phyloP scores from a whole-genome alignment of 768 basidiomycete genomes.

The Lactarius hengduanensis region DNA sequence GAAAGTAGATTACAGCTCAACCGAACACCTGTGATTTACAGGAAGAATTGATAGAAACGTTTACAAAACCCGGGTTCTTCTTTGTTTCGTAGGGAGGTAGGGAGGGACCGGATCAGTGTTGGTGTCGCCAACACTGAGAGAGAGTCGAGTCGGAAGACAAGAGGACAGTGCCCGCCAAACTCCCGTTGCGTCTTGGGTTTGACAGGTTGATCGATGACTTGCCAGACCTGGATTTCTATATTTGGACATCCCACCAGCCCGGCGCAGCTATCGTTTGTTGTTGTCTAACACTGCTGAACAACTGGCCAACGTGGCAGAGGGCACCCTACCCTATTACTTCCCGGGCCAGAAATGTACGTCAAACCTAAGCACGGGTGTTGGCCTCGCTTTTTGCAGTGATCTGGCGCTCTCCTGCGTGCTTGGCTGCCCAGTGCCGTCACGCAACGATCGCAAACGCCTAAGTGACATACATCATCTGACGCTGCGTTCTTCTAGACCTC shows the following conservation, averaged over 20 bases:
- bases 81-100: not conserved
- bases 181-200: constrained; percentile 10
- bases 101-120: constrained; percentile 5
- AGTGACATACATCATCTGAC: constrained; percentile 16
- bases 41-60: constrained; percentile 11
- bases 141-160: not conserved
- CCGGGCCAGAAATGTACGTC: constrained; percentile 23
- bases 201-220: constrained; percentile 17
- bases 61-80: not conserved
- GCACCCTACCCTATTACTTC: constrained; percentile 4
- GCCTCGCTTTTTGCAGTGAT: constrained; percentile 4
- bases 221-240: not conserved
- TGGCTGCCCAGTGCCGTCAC: constrained; percentile 5
- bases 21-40: constrained; percentile 8
- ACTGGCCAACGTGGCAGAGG: constrained; percentile 11
- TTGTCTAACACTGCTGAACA: not conserved
- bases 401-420: constrained; percentile 1
- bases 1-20: constrained; percentile 27
- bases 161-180: constrained; percentile 13
- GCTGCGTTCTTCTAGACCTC: constrained; percentile 9
- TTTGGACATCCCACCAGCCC: constrained; percentile 13
- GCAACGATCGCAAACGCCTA: constrained; percentile 20
- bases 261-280: constrained; percentile 7
- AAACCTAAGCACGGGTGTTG: not conserved
- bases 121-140: not conserved